Evolutionary conservation across 2,329 filamentous ascomycete species (phyloP).

Genomic region (Stagonosporopsis cucurbitacearum): DNA sequence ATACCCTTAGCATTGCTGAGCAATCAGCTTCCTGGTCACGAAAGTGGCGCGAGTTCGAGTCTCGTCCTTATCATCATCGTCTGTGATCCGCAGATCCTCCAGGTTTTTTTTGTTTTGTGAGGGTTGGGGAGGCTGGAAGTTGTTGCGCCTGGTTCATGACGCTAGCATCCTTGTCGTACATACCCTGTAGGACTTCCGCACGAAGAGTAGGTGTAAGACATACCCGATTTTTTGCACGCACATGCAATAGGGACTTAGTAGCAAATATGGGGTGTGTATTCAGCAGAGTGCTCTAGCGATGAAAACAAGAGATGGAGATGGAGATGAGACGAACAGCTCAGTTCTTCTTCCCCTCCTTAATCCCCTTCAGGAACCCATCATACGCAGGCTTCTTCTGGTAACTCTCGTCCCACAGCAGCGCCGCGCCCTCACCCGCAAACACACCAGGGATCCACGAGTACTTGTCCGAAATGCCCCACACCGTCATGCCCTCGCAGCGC

Average conservation of each 20-base stretch:
- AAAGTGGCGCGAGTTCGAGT: conserved; percentile 11
- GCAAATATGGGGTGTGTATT: no score
- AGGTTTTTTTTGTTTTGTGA: neutral
- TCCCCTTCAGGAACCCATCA: conserved; percentile 35
- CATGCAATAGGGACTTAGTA: no score
- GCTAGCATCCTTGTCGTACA: no score
- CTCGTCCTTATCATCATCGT: conserved; percentile 5
- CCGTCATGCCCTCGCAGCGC: conserved; percentile 50
- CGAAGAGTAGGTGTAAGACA: no score
- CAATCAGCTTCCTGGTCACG: conserved; percentile 2
- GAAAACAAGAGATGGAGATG: no score
- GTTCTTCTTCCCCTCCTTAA: conserved; percentile 26
- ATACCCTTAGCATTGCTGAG: conserved; percentile 2
- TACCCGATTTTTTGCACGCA: no score
- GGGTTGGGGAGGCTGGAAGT: no score
- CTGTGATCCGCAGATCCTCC: neutral
- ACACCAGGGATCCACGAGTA: conserved; percentile 51
- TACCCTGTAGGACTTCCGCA: no score
- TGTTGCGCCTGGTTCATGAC: no score
- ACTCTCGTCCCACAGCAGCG: conserved; percentile 42
- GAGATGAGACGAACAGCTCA: no score
- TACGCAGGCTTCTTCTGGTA: conserved; percentile 49
- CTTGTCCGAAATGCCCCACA: conserved; percentile 57
- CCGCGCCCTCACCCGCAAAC: conserved; percentile 48
- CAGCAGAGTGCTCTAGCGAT: no score